Base-by-base conservation (phyloP, 768 basidiomycete species). In the Kwoniella mangroviensis region DNA sequence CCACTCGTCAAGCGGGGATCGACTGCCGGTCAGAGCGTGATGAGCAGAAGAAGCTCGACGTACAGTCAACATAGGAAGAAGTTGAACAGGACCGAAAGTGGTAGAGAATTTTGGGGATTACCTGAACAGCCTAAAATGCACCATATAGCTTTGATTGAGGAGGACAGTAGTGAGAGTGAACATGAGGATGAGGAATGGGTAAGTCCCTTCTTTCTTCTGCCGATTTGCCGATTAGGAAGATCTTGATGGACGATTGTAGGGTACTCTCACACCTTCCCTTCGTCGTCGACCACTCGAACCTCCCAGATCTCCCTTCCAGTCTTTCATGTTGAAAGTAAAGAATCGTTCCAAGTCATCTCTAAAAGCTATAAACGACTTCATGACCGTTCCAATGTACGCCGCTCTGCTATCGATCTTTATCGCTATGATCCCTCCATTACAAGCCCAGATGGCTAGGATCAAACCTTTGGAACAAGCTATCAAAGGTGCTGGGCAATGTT, bases 311-410 rank as follows among this genome's bases (percentile, higher is more conserved):
- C 62, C 75, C 10, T 57, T 78, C 54, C 72, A 71, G 43, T 63
- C 80, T 12, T 69, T 73, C 56, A 24, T 73, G 12, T 68, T 42
- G 2, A 69, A 71, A 57, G 42, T 68, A 19, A 76, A 77, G 49
- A 42, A 43, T 58, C 65, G 63, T 28, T 22, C 74, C 41, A 68
- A 67, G 49, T 42, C 62, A 3, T 22, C 76, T n/a, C 85, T 86
- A 83, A 79, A 79, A 7, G 81, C 84, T 7, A 64, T 82, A 75
- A 87, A 87, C 78, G 86, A 86, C 22, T 93, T 94, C 83, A 92
- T 97, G 90, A 95, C 94, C 0, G 91, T 90, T 0, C 94, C 94
- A 0, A 87, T 95, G 51, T 90, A 92, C 86, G 91, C 92, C 0
- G 90, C 93, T 2, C 77, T 92, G 21, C 81, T 87, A 1, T 92